Evolutionary conservation across 2,329 filamentous ascomycete genomes (phyloP), one percentile per base, ranked within the genome.

Genomic region (Teratosphaeria destructans): DNA sequence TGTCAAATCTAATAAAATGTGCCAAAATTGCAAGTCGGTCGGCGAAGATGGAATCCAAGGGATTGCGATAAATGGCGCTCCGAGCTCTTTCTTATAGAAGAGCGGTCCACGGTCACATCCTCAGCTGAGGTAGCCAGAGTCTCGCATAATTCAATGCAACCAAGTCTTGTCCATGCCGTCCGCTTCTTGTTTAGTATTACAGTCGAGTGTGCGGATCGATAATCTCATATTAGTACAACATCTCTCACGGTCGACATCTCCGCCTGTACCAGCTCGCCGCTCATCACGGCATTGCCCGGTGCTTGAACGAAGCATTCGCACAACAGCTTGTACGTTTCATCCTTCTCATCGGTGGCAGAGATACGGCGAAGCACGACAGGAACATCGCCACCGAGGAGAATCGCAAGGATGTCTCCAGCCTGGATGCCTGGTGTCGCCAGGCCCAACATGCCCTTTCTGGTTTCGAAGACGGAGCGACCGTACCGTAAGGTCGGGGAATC

Each of bases 301-400:
- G 65, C 61, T 43, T 66, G 59, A 1, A 70, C 61, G 39, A 67
- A 70, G 57, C 65, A 67, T 56, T 70, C 69, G 34, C 69, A 71
- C 7, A 71, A 61, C 52, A 71, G 57, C n/a, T 58, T 57, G 57
- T 63, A 70, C 5, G 62, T 60, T 52, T 61, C 65, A 10, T 59
- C 54, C 34, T 62, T 63, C 26, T 56, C 57, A 49, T 61, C 61
- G 27, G 57, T 27, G 34, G 62, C 58, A 5, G 52, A 55, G 54
- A 29, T 53, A n/a, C 56, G 64, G 16, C 68, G 67, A n/a, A 71
- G 58, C 2, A 69, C 59, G 19, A 70, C 62, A 5, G 68, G 69
- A 7, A 70, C 68, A 57, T 71, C 69, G 2, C 67, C 68, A 10
- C 68, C 67, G 2, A 69, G 56, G 10, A 70, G 29, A 2, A 70